Evolutionary conservation across 306 rosid species (phyloP).

Genomic region (Cicer judaicum): DNA sequence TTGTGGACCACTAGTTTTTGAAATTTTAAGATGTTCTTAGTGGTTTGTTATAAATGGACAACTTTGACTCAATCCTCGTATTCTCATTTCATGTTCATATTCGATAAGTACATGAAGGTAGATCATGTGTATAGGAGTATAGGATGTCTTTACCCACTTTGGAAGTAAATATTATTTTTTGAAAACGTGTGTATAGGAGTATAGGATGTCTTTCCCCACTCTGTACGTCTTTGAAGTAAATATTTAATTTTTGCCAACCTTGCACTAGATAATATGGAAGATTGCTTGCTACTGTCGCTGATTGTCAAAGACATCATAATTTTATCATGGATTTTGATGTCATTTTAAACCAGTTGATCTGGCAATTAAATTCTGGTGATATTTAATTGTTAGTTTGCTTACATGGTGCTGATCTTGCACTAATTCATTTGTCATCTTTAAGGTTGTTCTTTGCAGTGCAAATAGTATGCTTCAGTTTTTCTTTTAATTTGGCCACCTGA

Average conservation of each 20-base stretch:
- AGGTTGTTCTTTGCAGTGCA: constrained; percentile 16
- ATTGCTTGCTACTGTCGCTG: constrained; percentile 20
- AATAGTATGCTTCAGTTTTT: constrained; percentile 24
- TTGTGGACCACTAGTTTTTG: constrained; percentile 16
- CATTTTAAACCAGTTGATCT: constrained; percentile 20
- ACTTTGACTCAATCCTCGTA: constrained; percentile 9
- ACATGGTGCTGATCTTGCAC: neutral
- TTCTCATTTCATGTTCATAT: constrained; percentile 23
- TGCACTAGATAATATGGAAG: constrained; percentile 21
- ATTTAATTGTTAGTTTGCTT: constrained; percentile 24
- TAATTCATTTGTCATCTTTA: constrained; percentile 26
- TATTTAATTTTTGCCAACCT: constrained; percentile 28
- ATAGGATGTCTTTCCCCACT: neutral
- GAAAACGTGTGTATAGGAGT: neutral
- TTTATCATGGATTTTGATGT: constrained; percentile 5
- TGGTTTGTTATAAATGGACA: constrained; percentile 3
- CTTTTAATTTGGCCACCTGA: constrained; percentile 23
- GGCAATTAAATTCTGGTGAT: constrained; percentile 11
- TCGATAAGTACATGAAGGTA: constrained; percentile 23
- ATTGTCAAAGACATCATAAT: constrained; percentile 22
- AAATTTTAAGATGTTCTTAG: constrained; percentile 23
- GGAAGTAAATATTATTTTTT: neutral
- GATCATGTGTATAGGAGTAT: neutral
- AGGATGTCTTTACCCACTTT: neutral
- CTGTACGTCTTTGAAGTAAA: neutral